Base-by-base conservation (phyloP, 2,329 filamentous ascomycete species). In the Podosphaera aphanis region DNA sequence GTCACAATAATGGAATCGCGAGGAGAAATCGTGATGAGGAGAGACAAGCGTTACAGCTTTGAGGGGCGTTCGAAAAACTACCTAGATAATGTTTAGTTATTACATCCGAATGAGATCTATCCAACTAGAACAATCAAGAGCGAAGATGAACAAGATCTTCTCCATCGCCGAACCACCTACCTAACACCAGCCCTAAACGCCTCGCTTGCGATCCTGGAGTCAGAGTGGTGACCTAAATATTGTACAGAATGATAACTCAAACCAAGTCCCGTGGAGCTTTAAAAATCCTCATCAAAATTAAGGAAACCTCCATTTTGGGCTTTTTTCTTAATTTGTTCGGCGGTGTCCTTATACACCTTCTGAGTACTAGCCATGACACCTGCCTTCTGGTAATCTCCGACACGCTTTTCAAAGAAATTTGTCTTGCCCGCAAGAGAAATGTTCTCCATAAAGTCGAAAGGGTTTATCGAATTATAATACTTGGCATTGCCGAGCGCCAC, bases 361-460 rank as follows among this genome's bases (percentile, higher is more conserved):
- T 85, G 85, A 56, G 79, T 82, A 67, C 82, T 86, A 59, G 79
- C 79, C 84, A 98, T 93, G 64, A 98, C 88, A 70, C 90, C 90
- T 33, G 90, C 86, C 74, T 98, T 98, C 68, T 98, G 90, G 75
- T 98, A 98, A 61, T 98, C 90, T 63, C 80, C 90, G 48, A 98
- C 90, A 57, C 90, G 84, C 82, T 98, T 98, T 80, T 98, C 90
- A 63, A 98, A 98, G 76, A 98, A 98, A 77, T 98, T 98, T 63
- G 90, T 98, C 82, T 98, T 98, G 66, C 90, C 90, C 45, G 85
- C 83, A 10, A 98, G 74, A 19, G 90, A 95, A 65, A 98, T 98
- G 68, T 93, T 94, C 74, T 98, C 90, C 90, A 98, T 98, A 66
- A 98, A 98, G 72, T 98, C 90, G 63, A 98, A 98, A 62, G 90